Conservation (phyloP, 2,329 filamentous ascomycete species). For the Ceratocystis lukuohia region DNA sequence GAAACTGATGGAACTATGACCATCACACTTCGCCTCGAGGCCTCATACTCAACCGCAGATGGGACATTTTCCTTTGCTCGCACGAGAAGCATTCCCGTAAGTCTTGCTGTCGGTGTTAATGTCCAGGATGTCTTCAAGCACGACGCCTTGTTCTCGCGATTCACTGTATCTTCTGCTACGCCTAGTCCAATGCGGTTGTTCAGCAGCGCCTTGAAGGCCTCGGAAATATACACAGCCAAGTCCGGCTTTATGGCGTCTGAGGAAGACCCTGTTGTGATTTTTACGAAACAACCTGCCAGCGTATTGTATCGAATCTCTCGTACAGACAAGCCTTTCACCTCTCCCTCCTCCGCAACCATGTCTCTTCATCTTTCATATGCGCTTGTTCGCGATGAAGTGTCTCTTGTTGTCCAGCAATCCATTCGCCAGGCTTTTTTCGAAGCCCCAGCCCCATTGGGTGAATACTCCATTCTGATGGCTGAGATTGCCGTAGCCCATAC, state of each 20-base stretch:
- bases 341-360: conserved; percentile 33
- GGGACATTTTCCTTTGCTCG: conserved; percentile 49
- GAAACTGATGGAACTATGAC: conserved; percentile 43
- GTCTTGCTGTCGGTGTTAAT: conserved; percentile 80
- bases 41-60: conserved; percentile 54
- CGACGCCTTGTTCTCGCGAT: conserved; percentile 67
- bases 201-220: conserved; percentile 55
- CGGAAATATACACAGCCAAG: conserved; percentile 52
- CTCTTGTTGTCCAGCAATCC: conserved; percentile 33
- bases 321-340: conserved; percentile 27
- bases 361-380: conserved; percentile 63
- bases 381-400: conserved; percentile 62
- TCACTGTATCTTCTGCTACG: conserved; percentile 75
- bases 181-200: conserved; percentile 61
- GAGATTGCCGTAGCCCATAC: conserved; percentile 34
- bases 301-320: conserved; percentile 65
- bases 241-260: conserved; percentile 39
- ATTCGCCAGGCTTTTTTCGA: conserved; percentile 30
- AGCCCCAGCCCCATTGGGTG: conserved; percentile 27
- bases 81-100: conserved; percentile 51
- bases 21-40: conserved; percentile 62
- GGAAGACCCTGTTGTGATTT: conserved; percentile 48
- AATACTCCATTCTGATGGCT: conserved; percentile 36
- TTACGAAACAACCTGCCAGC: conserved; percentile 67
- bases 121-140: conserved; percentile 94